phyloP scores from a whole-genome alignment of 2,329 filamentous ascomycete genomes.

The Aspergillus fructus region DNA sequence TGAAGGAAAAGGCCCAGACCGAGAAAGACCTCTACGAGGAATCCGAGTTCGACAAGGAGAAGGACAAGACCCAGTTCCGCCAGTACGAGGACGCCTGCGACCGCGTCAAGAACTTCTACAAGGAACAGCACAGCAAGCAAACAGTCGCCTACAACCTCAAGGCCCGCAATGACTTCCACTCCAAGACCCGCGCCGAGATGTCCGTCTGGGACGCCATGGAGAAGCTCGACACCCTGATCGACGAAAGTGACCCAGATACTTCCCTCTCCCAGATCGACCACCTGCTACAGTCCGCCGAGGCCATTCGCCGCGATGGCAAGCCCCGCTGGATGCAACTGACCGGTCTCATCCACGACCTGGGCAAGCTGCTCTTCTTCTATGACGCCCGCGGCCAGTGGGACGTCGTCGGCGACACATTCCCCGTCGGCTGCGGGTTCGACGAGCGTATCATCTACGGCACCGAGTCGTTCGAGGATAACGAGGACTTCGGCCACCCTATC shows the following conservation, averaged over 20 bases:
- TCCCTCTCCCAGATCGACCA: slow-evolving; percentile 86
- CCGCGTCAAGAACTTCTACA: slow-evolving; percentile 84
- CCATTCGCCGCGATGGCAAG: slow-evolving; percentile 72
- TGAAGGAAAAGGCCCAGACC: slow-evolving; percentile 45
- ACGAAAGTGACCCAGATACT: slow-evolving; percentile 89
- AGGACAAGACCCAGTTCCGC: slow-evolving; percentile 78
- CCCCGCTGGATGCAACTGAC: slow-evolving; percentile 51
- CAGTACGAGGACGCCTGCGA: slow-evolving; percentile 82
- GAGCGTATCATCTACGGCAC: slow-evolving; percentile 76
- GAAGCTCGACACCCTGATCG: slow-evolving; percentile 86
- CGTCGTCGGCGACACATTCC: slow-evolving; percentile 68
- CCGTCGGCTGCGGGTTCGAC: slow-evolving; percentile 54
- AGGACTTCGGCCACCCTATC: slow-evolving; percentile 68
- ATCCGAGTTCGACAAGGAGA: slow-evolving; percentile 69
- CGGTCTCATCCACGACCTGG: slow-evolving; percentile 48
- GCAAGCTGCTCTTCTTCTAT: slow-evolving; percentile 53
- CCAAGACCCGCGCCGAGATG: slow-evolving; percentile 70
- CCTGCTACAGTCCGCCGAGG: slow-evolving; percentile 83
- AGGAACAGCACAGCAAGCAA: slow-evolving; percentile 63
- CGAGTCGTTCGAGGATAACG: slow-evolving; percentile 71
- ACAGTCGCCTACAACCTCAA: slow-evolving; percentile 72
- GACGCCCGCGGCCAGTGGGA: slow-evolving; percentile 89
- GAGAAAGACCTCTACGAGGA: slow-evolving; percentile 47
- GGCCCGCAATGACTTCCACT: slow-evolving; percentile 70
- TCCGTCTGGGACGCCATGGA: slow-evolving; percentile 89